phyloP scores from a whole-genome alignment of 2,329 filamentous ascomycete species.

The Kalaharituber pfeilii region DNA sequence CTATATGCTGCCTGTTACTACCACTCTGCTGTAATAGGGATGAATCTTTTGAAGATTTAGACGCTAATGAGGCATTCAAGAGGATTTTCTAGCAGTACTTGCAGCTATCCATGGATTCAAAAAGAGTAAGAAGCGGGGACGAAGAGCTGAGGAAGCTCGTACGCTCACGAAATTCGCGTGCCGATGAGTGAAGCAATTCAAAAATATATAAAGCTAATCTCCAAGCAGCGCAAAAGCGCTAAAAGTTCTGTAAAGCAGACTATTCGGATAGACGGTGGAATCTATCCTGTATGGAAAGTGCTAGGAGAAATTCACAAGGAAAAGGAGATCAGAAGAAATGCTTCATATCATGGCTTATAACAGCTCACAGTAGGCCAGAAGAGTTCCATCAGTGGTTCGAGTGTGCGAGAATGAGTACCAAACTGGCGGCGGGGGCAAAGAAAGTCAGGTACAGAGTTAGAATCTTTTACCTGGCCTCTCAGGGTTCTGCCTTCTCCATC shows the following conservation, averaged over 20 bases:
- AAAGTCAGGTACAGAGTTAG: constrained; percentile 44
- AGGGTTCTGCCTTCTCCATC: too few species aligned
- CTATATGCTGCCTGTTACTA: too few species aligned
- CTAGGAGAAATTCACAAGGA: constrained; percentile 37
- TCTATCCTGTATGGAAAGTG: background rate
- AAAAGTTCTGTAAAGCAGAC: constrained; percentile 44
- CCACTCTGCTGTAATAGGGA: too few species aligned
- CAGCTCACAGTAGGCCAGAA: constrained; percentile 45
- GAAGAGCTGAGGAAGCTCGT: constrained; percentile 20
- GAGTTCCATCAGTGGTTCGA: constrained; percentile 42
- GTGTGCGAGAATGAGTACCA: constrained; percentile 41
- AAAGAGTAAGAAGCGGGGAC: constrained; percentile 10
- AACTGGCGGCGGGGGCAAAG: constrained; percentile 36
- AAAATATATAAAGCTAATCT: constrained; percentile 47
- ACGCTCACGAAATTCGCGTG: constrained; percentile 43
- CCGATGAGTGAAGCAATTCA: constrained; percentile 49
- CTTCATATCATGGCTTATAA: constrained; percentile 42
- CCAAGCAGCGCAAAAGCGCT: constrained; percentile 40
- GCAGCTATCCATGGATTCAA: constrained; percentile 17
- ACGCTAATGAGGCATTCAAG: constrained; percentile 13
- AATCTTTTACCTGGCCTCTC: constrained; percentile 29
- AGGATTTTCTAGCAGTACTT: constrained; percentile 17
- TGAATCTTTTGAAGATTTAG: background rate
- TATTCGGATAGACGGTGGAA: constrained; percentile 42
- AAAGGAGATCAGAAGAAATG: constrained; percentile 40